Evolutionary conservation across 148 eudicot species (phyloP), one percentile per base, ranked within the genome.

Genomic region (Rheum nobile): DNA sequence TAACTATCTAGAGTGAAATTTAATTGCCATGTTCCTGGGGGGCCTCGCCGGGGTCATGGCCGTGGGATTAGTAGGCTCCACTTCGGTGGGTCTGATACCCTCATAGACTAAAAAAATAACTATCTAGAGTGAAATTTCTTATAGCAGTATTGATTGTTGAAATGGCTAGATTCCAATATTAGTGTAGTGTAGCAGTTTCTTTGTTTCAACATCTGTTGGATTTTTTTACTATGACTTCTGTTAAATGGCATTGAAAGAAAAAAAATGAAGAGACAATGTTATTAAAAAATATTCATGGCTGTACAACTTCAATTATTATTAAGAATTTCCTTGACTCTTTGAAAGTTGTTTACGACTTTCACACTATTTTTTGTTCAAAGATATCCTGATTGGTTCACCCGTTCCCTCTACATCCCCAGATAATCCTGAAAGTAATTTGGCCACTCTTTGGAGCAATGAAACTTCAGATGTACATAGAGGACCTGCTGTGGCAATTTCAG

Each of bases 371-470:
- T 41, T 24, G 12, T 44, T 44, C 28, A 24, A 35, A 44, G 74
- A 43, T 24, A 17, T 44, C 32, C 22, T 43, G 32, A 28, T 28
- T 21, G 74, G 32, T 37, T 32, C 35, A 14, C 73, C 73, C 38
- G 73, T 41, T 24, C 26, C 73, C 73, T 41, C 74, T 41, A 42
- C 44, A 44, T 39, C 74, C 41, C 9, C 55, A 39, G 74, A 71
- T 28, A 42, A 41, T 16, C 52, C n/a, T 38, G 54, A n/a, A 68
- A 29, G 24, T 68, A 38, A 37, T 3, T 35, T 68, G 44, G n/a
- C 10, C 22, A 3, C 41, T 37, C 24, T 43, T 42, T 16, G 19
- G 34, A 43, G 74, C 21, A 71, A 71, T 71, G 55, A 22, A 29
- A 43, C 52, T 8, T 71, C 54, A 26, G 14, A 71, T 26, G 34